Base-by-base conservation (phyloP, 1,284 basidiomycete species). In the Pulveroboletus sp. region DNA sequence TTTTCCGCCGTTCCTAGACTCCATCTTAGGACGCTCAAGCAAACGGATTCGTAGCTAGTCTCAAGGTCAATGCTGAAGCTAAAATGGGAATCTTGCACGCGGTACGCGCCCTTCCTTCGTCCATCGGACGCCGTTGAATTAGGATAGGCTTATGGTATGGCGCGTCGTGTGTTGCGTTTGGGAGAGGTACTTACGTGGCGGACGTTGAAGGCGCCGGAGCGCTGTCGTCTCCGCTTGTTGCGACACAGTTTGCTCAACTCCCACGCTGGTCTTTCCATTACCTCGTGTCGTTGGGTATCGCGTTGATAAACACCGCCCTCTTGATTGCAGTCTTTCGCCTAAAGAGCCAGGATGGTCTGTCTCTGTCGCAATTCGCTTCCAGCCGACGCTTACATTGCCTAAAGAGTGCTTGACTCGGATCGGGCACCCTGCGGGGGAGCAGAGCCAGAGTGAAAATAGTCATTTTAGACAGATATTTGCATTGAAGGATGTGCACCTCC, bases 191-290 rank as follows among this genome's bases (percentile, higher is more conserved):
- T 66, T 33, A 57, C n/a, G 5, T 8, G 14, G 36, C 24, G 11
- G 31, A 47, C 24, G 7, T 43, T 22, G 8, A 55, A 86, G 84
- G 85, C 5, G 69, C 77, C 10, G 87, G 87, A 2, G 87, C 86
- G 5, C 68, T 88, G 5, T 70, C 74, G 10, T 74, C 86, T 5
- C 87, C 88, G 3, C 75, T 90, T 12, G 76, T 83, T 1, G 77
- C 87, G 0, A 90, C 87, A 0, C 82, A 86, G 44, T 89, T 89
- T 59, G 72, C 84, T 2, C 75, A 77, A 49, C 65, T 76, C 39
- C 65, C 58, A 1, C 74, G 70, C 50, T 85, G 85, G 80, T 89
- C 86, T 12, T 84, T 83, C 64, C 85, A 89, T 67, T 91, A 83
- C 67, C 74, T 89, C 11, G 74, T 75, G 12, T 87, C 85, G 0